A percentile compares a stretch with the other conserved stretches of the same genome.
Evolutionary conservation across 208 protist genomes (phyloP).

Genomic region (Wallacemonas rigidus): DNA sequence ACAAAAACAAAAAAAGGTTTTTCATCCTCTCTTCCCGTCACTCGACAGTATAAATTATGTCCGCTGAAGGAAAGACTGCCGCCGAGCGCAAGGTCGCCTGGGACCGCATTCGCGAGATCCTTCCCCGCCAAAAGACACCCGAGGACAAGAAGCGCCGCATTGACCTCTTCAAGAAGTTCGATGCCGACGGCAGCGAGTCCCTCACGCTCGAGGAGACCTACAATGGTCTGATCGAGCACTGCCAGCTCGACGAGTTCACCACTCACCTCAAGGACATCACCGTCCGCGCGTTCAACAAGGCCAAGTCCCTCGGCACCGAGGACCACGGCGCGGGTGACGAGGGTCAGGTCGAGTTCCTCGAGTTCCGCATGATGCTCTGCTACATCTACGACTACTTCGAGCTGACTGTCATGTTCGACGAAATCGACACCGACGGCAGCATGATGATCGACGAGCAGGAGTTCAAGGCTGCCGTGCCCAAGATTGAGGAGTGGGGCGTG

Average conservation of each 20-base stretch:
- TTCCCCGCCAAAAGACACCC: slow-evolving; percentile 35
- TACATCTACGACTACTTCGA: too few species aligned
- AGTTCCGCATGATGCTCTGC: too few species aligned
- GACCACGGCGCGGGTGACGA: too few species aligned
- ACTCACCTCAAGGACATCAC: slow-evolving; percentile 53
- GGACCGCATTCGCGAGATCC: slow-evolving; percentile 33
- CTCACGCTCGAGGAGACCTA: slow-evolving; percentile 71
- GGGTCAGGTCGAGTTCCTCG: too few species aligned
- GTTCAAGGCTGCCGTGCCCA: too few species aligned
- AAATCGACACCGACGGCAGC: too few species aligned
- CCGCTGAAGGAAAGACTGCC: slow-evolving; percentile 31
- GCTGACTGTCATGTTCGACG: too few species aligned
- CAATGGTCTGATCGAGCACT: slow-evolving; percentile 35
- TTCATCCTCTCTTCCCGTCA: too few species aligned
- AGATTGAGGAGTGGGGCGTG: slow-evolving; percentile 40
- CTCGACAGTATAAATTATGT: background rate
- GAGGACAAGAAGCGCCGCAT: slow-evolving; percentile 46
- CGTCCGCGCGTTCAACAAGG: too few species aligned
- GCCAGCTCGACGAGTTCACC: slow-evolving; percentile 65
- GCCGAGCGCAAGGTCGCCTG: slow-evolving; percentile 51
- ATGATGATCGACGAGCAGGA: too few species aligned
- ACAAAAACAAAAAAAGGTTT: too few species aligned
- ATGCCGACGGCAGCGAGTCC: slow-evolving; percentile 47
- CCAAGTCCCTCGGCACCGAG: too few species aligned
- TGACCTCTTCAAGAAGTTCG: slow-evolving; percentile 76